Evolutionary conservation across 176 grass and related monocot species (phyloP).

Genomic region (Aegilops umbellulata): DNA sequence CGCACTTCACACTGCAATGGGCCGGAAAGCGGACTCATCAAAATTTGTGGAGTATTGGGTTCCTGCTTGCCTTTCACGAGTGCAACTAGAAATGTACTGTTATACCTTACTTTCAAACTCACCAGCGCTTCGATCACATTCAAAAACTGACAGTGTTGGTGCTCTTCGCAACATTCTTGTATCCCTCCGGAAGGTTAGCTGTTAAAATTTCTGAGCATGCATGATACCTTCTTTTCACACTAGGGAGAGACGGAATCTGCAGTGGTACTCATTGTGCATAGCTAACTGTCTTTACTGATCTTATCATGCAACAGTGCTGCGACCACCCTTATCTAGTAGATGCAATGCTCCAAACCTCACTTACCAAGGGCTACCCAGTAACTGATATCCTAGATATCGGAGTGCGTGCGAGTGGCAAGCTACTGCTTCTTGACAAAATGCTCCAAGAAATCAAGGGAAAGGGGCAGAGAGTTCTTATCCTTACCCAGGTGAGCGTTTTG

Average conservation of each 20-base stretch:
- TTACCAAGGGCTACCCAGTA: constrained; percentile 51
- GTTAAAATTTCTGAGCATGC: constrained; percentile 21
- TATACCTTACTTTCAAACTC: constrained; percentile 71
- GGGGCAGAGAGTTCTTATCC: constrained; percentile 65
- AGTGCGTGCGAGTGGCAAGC: constrained; percentile 81
- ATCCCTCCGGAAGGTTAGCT: constrained; percentile 77
- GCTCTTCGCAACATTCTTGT: constrained; percentile 75
- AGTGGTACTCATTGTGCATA: constrained; percentile 13
- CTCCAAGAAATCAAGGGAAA: constrained; percentile 48
- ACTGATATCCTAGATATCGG: constrained; percentile 81
- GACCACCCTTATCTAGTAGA: constrained; percentile 97
- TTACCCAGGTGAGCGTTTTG: constrained; percentile 64
- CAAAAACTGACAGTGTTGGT: constrained; percentile 71
- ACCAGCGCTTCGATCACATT: constrained; percentile 69
- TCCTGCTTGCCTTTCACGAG: constrained; percentile 63
- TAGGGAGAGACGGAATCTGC: constrained; percentile 19
- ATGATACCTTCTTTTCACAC: constrained; percentile 25
- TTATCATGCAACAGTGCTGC: constrained; percentile 72
- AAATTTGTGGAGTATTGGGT: constrained; percentile 92
- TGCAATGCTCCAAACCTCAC: constrained; percentile 56
- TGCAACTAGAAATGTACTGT: constrained; percentile 92
- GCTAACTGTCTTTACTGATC: constrained; percentile 27
- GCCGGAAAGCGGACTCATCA: constrained; percentile 64
- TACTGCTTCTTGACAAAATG: constrained; percentile 87
- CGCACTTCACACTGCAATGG: constrained; percentile 47